Evolutionary conservation across 805 yeast species (phyloP), one percentile per base, ranked within the genome.

Genomic region (Cyberlindnera saturnus): DNA sequence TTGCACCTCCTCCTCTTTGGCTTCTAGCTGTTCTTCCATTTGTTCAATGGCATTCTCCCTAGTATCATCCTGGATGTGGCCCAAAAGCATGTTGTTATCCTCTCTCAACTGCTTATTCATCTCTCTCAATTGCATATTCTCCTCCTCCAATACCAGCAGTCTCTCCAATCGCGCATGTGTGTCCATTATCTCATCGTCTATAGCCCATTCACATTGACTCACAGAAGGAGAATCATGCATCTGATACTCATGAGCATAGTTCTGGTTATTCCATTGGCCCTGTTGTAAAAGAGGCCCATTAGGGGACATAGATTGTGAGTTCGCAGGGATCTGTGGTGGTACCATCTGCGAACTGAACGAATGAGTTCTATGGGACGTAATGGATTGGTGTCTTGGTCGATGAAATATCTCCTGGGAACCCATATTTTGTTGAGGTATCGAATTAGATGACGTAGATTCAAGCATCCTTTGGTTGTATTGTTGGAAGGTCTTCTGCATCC

Each of bases 401-500:
- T 32, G 16, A 10, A 36, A 11, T 11, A 29, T 28, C 9, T 36
- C 39, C 23, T 36, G 39, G 6, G 39, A 36, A 11, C 34, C 32
- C 28, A 38, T 19, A 14, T 16, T 8, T 20, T 32, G 41, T 6
- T 18, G 20, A 23, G 15, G 5, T 36, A 20, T 26, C 32, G 40
- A 17, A 16, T 20, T 14, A 34, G 44, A 9, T 34, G 38, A 26
- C 17, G 32, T 9, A 28, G 38, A 36, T 34, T 38, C 18, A 10
- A n/a, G 20, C 36, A 13, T 34, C 31, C 42, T 43, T 38, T 53
- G 50, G 29, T 48, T 51, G 45, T 45, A 55, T 44, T 54, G 49
- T 17, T 52, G 53, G 38, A 58, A 51, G 32, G 46, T 55, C 46
- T 52, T 56, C 42, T 58, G 61, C 1, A 32, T 46, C 30, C 47